These are phyloP conservation scores for Zopfochytrium polystomum DNA, from an alignment of 371 early-diverging fungal genomes.

Conservation along the genomic window DNA sequence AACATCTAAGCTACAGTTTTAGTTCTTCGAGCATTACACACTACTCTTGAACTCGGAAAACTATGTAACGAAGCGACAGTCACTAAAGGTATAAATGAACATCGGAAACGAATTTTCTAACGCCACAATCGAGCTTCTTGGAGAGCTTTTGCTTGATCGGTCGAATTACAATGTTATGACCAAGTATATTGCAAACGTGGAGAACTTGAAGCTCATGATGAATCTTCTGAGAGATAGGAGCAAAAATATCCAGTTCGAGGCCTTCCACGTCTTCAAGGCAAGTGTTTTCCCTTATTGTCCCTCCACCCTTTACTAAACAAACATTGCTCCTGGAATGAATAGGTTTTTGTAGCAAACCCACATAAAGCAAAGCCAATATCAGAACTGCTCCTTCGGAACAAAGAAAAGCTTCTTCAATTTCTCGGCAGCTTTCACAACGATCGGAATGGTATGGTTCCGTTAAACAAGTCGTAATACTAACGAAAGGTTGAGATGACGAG, in stretches of 20 bases:
- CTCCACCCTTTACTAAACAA: no score
- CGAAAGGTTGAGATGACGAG: constrained; percentile 74
- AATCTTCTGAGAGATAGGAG: constrained; percentile 88
- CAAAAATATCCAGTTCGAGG: constrained; percentile 97
- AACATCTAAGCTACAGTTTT: not conserved
- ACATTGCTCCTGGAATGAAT: not conserved
- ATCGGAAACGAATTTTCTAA: not conserved
- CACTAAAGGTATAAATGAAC: constrained; percentile 73
- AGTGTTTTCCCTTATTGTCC: no score
- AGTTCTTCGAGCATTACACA: constrained; percentile 90
- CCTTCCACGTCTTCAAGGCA: constrained; percentile 98
- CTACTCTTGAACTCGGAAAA: constrained; percentile 81
- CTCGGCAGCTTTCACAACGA: constrained; percentile 90
- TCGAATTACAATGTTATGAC: constrained; percentile 95
- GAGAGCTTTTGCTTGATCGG: constrained; percentile 94
- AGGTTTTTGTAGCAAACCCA: constrained; percentile 98
- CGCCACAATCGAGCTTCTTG: constrained; percentile 68
- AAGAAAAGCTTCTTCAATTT: constrained; percentile 83
- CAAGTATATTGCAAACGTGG: constrained; percentile 84
- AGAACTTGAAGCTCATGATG: constrained; percentile 96
- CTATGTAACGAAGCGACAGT: constrained; percentile 96
- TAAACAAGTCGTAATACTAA: constrained; percentile 1
- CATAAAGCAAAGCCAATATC: constrained; percentile 88
- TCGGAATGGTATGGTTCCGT: constrained; percentile 66
- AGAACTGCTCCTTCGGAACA: constrained; percentile 89